Evolutionary conservation across 805 yeast genomes (phyloP), one percentile per base, ranked within the genome.

Genomic region (Debaryomyces maramus): DNA sequence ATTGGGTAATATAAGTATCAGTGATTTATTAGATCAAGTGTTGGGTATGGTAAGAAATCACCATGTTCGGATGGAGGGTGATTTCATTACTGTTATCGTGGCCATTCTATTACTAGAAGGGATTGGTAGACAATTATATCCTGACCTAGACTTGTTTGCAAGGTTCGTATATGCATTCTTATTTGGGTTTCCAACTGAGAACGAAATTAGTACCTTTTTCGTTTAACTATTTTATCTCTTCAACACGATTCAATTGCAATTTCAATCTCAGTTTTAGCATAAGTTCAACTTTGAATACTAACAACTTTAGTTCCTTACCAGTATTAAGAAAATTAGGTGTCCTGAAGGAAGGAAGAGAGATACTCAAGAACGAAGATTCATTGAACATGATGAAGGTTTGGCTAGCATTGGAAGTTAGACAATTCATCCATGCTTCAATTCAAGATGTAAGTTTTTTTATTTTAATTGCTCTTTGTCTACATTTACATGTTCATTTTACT

Each of bases 41-140:
- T 72, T 93, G 43, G 72, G 82, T 3, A 89, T 93, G 97, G 98
- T 93, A 14, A 72, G 98, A 45, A 69, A 72, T 8, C 99, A 93
- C 61, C 99, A 93, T 61, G 99, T 93, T 16, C 75, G 97, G 56
- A 86, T 93, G 96, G 99, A 93, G 57, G 95, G 96, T 5, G 99
- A 93, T 61, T 93, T 93, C 56, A 82, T 93, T 31, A 88, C 96
- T 21, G 96, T 93, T 17, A 85, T 93, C n/a, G 88, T 93, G 22
- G 96, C 98, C 1, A 89, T 93, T 17, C 65, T 93, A 39, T 70
- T 93, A 40, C 67, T 93, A 41, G 99, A 93, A 62, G 99, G 99
- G 8, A 85, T 93, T 39, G 98, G 99, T 15, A 75, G 98, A 56
- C 96, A 85, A 61, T 71, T 93, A 40, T 96, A 93, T 61, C 97